These are phyloP conservation scores for Phytophthora rubi DNA, from an alignment of 352 stramenopile genomes.

Conservation along the genomic window DNA sequence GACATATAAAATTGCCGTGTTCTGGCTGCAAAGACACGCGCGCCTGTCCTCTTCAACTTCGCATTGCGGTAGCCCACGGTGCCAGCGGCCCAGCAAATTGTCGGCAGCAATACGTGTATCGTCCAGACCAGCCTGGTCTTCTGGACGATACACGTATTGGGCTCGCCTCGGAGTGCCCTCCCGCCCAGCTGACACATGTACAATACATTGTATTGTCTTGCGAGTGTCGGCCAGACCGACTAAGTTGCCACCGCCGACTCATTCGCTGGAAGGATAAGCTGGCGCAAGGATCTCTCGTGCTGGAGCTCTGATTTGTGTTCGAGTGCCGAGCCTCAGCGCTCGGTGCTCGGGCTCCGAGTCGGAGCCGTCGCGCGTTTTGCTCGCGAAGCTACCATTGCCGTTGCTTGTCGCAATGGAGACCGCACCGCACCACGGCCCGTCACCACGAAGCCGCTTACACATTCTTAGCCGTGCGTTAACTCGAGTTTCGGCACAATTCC, in stretches of 20 bases:
- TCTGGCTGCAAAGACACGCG: neutral
- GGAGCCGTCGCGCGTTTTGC: neutral
- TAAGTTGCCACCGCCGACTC: neutral
- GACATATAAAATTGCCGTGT: neutral
- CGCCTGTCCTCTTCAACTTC: slow-evolving; percentile 4
- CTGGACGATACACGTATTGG: neutral
- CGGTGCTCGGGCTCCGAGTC: neutral
- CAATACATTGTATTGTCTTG: neutral
- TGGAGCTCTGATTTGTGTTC: too few relatives aligned
- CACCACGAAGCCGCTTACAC: too few relatives aligned
- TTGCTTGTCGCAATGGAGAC: slow-evolving; percentile 5
- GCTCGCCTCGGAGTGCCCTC: neutral
- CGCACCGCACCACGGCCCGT: too few relatives aligned
- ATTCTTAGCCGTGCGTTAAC: neutral
- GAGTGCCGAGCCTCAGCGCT: too few relatives aligned
- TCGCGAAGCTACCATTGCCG: neutral
- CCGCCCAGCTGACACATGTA: neutral
- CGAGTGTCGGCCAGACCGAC: neutral
- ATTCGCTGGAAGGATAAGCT: neutral
- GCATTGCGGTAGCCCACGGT: too few relatives aligned
- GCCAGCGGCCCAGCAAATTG: too few relatives aligned
- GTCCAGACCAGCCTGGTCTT: neutral
- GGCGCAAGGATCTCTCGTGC: neutral
- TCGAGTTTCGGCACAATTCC: neutral
- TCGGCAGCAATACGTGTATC: neutral